Evolutionary conservation across 129 eudicot genomes (phyloP), one percentile per base, ranked within the genome.

Genomic region (Saposhnikovia divaricata): DNA sequence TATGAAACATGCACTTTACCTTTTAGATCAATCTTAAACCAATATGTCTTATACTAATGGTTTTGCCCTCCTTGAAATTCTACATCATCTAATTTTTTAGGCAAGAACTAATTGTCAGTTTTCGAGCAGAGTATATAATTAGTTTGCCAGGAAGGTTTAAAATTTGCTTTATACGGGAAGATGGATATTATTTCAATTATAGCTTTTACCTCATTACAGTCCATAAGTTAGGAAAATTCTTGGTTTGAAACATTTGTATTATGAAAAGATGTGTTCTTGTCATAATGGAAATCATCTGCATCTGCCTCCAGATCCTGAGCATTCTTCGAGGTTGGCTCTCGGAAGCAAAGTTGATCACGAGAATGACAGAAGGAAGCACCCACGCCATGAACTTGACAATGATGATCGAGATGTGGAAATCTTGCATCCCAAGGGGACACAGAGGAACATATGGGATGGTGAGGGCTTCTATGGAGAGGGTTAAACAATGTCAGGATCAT

Each of bases 221-320:
- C 37, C 2, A 34, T 34, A 34, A 34, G 37, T 34, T 34, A 34
- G 37, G 37, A 34, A 34, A 34, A 34, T 34, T 77, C 72, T 91
- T 59, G 90, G 93, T 84, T 93, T 96, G 27, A 93, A 93, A 75
- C 97, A 93, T 51, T 90, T 93, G 77, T 89, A 91, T 57, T 91
- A 93, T 34, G 98, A 93, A 74, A 96, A 93, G 85, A 34, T 34
- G 98, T 93, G 98, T 77, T 93, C 98, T 3, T 93, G 90, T 79
- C 98, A 90, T 82, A 93, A 93, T 15, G 87, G 90, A 23, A 93
- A 93, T 55, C 88, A 92, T n/a, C 81, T 93, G 76, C 96, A 93
- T 72, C 84, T 93, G 48, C 98, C 98, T 34, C 92, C 91, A 44
- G 98, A 93, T 72, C 93, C 92, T 15, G 93, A 91, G 83, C 90